Percentiles rank a stretch among this genome's conserved stretches.
Evolutionary conservation across 495 filamentous ascomycete genomes (phyloP).

Genomic region (Letharia lupina): DNA sequence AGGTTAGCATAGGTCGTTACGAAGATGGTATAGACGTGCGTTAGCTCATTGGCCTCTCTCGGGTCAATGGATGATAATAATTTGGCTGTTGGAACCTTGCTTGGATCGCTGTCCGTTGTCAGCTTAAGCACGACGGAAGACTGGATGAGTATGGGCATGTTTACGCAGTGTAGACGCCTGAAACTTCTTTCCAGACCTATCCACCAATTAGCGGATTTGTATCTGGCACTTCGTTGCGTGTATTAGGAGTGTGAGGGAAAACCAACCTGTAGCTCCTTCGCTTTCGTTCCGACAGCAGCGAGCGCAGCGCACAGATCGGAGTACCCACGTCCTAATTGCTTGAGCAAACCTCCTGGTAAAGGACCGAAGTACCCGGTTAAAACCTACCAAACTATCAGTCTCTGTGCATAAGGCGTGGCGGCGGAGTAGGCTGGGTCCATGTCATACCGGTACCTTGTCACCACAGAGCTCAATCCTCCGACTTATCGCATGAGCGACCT

Average conservation of each 20-base stretch:
- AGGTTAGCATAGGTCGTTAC: background rate
- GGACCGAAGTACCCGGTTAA: slow-evolving; percentile 83
- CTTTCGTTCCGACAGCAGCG: slow-evolving; percentile 59
- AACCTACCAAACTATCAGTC: background rate
- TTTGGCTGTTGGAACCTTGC: slow-evolving; percentile 76
- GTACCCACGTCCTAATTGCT: slow-evolving; percentile 77
- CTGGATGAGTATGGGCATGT: background rate
- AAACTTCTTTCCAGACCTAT: slow-evolving; percentile 22
- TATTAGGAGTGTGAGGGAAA: background rate
- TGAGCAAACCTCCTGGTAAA: slow-evolving; percentile 70
- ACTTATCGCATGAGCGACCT: slow-evolving; percentile 53
- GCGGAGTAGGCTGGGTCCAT: too few species aligned
- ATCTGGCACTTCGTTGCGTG: background rate
- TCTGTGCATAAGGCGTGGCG: background rate
- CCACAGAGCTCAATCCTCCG: slow-evolving; percentile 62
- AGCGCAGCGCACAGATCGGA: slow-evolving; percentile 84
- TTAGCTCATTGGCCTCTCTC: slow-evolving; percentile 81
- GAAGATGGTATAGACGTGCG: slow-evolving; percentile 24
- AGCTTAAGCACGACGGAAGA: slow-evolving; percentile 51
- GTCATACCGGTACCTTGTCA: slow-evolving; percentile 55
- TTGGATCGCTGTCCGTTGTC: slow-evolving; percentile 35
- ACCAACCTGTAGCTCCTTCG: slow-evolving; percentile 64
- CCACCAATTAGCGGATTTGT: slow-evolving; percentile 48
- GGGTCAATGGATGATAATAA: slow-evolving; percentile 73
- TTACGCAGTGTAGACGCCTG: slow-evolving; percentile 22